A percentile compares a stretch with the other conserved stretches of the same genome.
Conservation (phyloP, 257 asterid genomes). For the Lavandula angustifolia region DNA sequence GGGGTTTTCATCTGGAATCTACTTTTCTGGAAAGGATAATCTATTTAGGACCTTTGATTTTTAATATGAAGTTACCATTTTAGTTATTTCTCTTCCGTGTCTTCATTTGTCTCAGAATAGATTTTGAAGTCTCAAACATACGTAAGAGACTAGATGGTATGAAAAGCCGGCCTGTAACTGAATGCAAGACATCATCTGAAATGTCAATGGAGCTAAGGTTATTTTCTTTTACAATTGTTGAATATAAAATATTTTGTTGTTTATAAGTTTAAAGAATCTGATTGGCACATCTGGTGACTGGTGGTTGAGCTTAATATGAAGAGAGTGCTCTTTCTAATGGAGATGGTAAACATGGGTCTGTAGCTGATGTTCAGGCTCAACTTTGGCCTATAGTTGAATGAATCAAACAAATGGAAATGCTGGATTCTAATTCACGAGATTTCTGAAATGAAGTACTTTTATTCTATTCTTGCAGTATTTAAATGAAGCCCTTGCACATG, state of each 20-base stretch:
- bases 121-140: conserved; percentile 80
- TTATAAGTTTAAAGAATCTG: conserved; percentile 17
- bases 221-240: conserved; percentile 8
- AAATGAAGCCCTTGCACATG: conserved; percentile 58
- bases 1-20: conserved; percentile 19
- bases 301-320: conserved; percentile 7
- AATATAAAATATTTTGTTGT: conserved; percentile 1
- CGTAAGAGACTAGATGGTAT: conserved; percentile 60
- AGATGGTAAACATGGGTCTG: conserved; percentile 17
- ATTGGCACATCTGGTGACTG: conserved; percentile 1
- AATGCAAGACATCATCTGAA: conserved; percentile 41
- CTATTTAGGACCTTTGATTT: conserved; percentile 20
- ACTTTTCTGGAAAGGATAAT: conserved; percentile 13
- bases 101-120: conserved; percentile 91
- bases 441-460: conserved; percentile 25
- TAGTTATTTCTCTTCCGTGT: conserved; percentile 43
- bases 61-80: conserved; percentile 36
- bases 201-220: conserved; percentile 66
- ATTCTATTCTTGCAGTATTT: conserved; percentile 49
- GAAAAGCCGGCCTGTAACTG: conserved; percentile 48
- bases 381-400: conserved; percentile 15
- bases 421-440: conserved; percentile 16
- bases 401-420: conserved; percentile 2
- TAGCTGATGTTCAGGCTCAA: background rate
- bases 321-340: background rate